phyloP scores from a whole-genome alignment of 2,329 filamentous ascomycete genomes.

The Keithomyces neogunnii region DNA sequence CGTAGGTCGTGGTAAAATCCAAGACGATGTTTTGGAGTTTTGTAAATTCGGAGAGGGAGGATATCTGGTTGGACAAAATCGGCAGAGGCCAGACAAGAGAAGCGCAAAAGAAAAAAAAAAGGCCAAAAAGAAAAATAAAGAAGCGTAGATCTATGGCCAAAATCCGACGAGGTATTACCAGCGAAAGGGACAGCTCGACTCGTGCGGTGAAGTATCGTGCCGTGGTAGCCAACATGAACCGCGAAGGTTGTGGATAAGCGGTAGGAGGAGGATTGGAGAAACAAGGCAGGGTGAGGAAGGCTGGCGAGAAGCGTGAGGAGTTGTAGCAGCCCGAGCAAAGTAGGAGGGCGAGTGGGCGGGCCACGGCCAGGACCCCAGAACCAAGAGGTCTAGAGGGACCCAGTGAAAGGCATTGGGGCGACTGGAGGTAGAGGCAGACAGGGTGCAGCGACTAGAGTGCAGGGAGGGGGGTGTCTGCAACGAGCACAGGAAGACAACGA shows the following conservation, averaged over 20 bases:
- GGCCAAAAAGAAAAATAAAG: neutral
- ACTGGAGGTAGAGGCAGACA: neutral
- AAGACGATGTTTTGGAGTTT: slow-evolving; percentile 3
- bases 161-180: neutral
- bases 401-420: neutral
- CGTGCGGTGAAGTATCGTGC: neutral
- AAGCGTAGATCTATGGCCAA: neutral
- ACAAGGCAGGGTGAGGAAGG: slow-evolving; percentile 6
- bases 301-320: neutral
- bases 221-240: slow-evolving; percentile 1
- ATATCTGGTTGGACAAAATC: neutral
- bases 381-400: neutral
- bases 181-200: neutral
- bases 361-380: slow-evolving; percentile 7
- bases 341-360: slow-evolving; percentile 2
- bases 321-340: slow-evolving; percentile 3
- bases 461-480: neutral
- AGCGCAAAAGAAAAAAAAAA: neutral
- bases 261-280: slow-evolving; percentile 5
- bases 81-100: slow-evolving; percentile 1
- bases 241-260: slow-evolving; percentile 2
- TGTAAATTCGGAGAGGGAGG: neutral
- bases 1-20: slow-evolving; percentile 3
- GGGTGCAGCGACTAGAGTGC: neutral
- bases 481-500: too few species aligned